A percentile compares a stretch with the other conserved stretches of the same genome.
Conservation (phyloP, 768 basidiomycete genomes). For the Suillus ampliporus region DNA sequence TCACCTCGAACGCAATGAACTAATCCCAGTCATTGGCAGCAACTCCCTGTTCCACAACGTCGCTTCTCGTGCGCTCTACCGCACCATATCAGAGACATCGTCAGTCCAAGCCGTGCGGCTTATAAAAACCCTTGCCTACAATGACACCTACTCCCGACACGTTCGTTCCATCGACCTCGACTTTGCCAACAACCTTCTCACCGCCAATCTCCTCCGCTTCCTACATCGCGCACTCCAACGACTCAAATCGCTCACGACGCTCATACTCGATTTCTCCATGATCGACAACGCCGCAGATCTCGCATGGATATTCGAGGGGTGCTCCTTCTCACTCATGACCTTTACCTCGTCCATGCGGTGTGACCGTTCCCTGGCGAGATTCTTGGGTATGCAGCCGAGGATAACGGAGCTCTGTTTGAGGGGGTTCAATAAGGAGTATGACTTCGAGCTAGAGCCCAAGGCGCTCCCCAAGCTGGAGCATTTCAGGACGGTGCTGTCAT, state of each 20-base stretch:
- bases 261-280: constrained; percentile 56
- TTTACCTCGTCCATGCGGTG: constrained; percentile 65
- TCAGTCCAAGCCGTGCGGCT: constrained; percentile 41
- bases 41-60: constrained; percentile 34
- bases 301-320: constrained; percentile 54
- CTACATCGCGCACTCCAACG: constrained; percentile 49
- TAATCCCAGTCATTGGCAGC: constrained; percentile 29
- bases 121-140: constrained; percentile 46
- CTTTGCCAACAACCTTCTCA: constrained; percentile 43
- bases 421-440: constrained; percentile 48
- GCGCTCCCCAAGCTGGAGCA: constrained; percentile 54
- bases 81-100: constrained; percentile 40
- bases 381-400: constrained; percentile 55
- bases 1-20: constrained; percentile 30
- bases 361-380: constrained; percentile 49
- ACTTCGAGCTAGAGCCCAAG: constrained; percentile 38
- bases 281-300: constrained; percentile 40
- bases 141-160: constrained; percentile 41
- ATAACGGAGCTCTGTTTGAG: constrained; percentile 61
- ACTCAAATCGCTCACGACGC: constrained; percentile 44
- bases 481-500: constrained; percentile 61
- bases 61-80: constrained; percentile 42
- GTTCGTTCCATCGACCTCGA: constrained; percentile 56
- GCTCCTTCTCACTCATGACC: constrained; percentile 49
- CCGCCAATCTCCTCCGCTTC: constrained; percentile 54